phyloP scores from a whole-genome alignment of 2,329 filamentous ascomycete genomes.

The Macrophomina tecta region DNA sequence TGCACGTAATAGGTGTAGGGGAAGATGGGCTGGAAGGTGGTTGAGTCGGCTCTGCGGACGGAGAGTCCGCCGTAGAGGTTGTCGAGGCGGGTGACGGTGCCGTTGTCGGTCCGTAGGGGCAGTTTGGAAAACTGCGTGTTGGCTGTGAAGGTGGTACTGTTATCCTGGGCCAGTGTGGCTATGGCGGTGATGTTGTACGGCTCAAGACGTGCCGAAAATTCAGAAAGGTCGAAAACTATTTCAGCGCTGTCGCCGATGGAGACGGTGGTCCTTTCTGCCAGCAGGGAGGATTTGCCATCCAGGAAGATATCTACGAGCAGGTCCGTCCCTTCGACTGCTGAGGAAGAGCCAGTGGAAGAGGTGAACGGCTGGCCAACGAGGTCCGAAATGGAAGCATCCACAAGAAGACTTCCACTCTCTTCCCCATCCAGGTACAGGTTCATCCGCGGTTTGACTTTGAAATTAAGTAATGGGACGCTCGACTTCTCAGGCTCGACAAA shows the following conservation, averaged over 20 bases:
- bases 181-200: conserved; percentile 48
- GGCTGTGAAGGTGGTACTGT: conserved; percentile 43
- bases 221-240: conserved; percentile 43
- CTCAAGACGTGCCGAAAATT: conserved; percentile 37
- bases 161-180: conserved; percentile 37
- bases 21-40: conserved; percentile 48
- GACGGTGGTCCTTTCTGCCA: conserved; percentile 39
- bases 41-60: conserved; percentile 37
- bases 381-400: conserved; percentile 63
- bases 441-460: conserved; percentile 55
- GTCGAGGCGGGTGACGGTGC: conserved; percentile 56
- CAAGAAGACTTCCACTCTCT: conserved; percentile 56
- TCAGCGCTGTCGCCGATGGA: conserved; percentile 45
- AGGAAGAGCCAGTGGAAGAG: conserved; percentile 32
- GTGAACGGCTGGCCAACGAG: conserved; percentile 51
- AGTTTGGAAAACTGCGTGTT: conserved; percentile 49
- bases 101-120: conserved; percentile 49
- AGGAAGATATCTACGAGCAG: conserved; percentile 39
- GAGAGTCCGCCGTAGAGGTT: conserved; percentile 54
- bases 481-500: conserved; percentile 49
- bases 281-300: conserved; percentile 31
- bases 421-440: conserved; percentile 54
- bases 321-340: conserved; percentile 28
- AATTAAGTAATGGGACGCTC: conserved; percentile 47
- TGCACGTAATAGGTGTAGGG: conserved; percentile 55